These are phyloP conservation scores for Lepidium africanum DNA, from an alignment of 345 rosid genomes.

Conservation along the genomic window DNA sequence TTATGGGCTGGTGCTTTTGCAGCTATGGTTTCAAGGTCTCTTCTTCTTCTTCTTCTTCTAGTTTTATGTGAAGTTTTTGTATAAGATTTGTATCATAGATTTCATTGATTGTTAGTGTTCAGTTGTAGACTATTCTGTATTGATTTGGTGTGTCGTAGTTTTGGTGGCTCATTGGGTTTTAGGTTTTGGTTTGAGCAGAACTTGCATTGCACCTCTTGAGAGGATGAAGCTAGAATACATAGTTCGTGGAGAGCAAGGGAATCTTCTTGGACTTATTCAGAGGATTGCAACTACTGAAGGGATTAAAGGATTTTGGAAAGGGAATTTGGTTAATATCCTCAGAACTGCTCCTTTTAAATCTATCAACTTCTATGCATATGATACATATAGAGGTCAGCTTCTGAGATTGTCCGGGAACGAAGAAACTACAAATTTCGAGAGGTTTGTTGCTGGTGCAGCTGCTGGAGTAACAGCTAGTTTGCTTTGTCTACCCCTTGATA, in stretches of 20 bases:
- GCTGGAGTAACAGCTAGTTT: slow-evolving; percentile 68
- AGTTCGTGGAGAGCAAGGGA: slow-evolving; percentile 57
- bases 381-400: slow-evolving; percentile 63
- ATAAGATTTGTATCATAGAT: not conserved
- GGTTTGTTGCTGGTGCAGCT: slow-evolving; percentile 71
- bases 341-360: slow-evolving; percentile 78
- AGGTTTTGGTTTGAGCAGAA: slow-evolving; percentile 41
- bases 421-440: slow-evolving; percentile 60
- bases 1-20: slow-evolving; percentile 81
- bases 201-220: slow-evolving; percentile 71
- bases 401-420: slow-evolving; percentile 46
- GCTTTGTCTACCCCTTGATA: slow-evolving; percentile 69
- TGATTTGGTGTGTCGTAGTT: slow-evolving; percentile 14
- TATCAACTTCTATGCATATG: slow-evolving; percentile 65
- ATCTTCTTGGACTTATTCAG: slow-evolving; percentile 41
- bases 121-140: slow-evolving; percentile 2
- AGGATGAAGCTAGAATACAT: slow-evolving; percentile 77
- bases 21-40: slow-evolving; percentile 74
- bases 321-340: slow-evolving; percentile 63
- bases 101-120: not conserved
- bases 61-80: not conserved
- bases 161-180: slow-evolving; percentile 24
- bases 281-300: slow-evolving; percentile 57
- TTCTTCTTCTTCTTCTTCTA: slow-evolving; percentile 8
- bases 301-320: slow-evolving; percentile 66